Evolutionary conservation across 2,329 filamentous ascomycete species (phyloP), one percentile per base, ranked within the genome.

Genomic region (Westerdykella sp.): DNA sequence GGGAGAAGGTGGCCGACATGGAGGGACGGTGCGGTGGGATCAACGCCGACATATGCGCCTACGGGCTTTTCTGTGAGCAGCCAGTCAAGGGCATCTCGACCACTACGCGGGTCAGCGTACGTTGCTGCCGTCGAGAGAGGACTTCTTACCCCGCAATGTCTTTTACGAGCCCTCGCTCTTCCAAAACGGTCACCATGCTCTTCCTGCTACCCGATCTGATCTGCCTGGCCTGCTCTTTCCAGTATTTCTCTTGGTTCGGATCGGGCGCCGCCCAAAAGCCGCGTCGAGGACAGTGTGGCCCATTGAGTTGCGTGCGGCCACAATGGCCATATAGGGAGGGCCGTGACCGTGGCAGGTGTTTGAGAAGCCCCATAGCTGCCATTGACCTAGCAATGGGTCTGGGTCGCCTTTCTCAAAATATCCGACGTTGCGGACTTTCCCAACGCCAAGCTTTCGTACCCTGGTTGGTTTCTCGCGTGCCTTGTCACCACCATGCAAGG

Each of bases 1-100:
- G 87, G 84, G 12, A 93, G 72, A 5, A 94, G 73, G 60, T 94
- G 86, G 45, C 87, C 87, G 37, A 93, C 73, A 57, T 94, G 87
- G 46, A 93, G 71, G 2, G 87, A 93, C 43, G 79, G 73, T 12
- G 85, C 86, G 0, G 87, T 93, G 5, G 87, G 86, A 60, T 94
- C 87, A 57, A 93, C 79, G 53, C 87, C 87, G 41, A 87, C 84
- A 58, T 94, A 94, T 46, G 78, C 82, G 48, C 83, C 84, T 53
- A 88, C 79, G 48, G 83, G 75, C 60, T 81, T 83, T 21, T 70
- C 64, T 5, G 74, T 77, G 70, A 93, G 77, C 16, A 86, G 71
- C 50, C 77, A 74, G 41, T 81, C 76, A 56, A 91, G 75, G 36
- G 72, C 71, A 34, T 76, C 66, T 44, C 75, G 69, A 38, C 70